Conservation (phyloP, 2,329 filamentous ascomycete species). For the Nothopassalora personata region DNA sequence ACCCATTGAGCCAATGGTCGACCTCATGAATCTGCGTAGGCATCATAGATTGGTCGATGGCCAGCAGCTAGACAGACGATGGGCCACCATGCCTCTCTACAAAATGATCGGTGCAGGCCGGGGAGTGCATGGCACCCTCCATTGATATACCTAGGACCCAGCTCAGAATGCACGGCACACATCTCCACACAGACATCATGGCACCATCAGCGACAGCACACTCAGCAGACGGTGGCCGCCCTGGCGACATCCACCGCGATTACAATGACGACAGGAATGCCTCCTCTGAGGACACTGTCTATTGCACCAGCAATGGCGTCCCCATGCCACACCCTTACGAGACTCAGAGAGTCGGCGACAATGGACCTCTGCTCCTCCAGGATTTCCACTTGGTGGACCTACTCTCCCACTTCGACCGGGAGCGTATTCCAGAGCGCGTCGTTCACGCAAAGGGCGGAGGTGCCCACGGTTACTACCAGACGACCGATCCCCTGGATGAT, state of each 20-base stretch:
- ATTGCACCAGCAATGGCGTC: slow-evolving; percentile 53
- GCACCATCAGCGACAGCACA: slow-evolving; percentile 19
- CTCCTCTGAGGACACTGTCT: slow-evolving; percentile 43
- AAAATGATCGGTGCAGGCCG: background rate
- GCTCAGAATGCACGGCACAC: slow-evolving; percentile 7
- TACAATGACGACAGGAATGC: slow-evolving; percentile 44
- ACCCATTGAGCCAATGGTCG: background rate
- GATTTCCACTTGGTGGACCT: slow-evolving; percentile 48
- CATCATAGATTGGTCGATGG: background rate
- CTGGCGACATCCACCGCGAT: slow-evolving; percentile 30
- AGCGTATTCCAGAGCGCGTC: slow-evolving; percentile 48
- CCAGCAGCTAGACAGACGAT: background rate
- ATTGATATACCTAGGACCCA: too few relatives aligned
- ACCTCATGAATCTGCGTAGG: background rate
- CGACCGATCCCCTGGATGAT: slow-evolving; percentile 44
- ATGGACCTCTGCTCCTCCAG: slow-evolving; percentile 54
- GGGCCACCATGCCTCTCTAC: background rate
- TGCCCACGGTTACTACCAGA: slow-evolving; percentile 46
- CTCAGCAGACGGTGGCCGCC: slow-evolving; percentile 7
- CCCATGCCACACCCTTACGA: slow-evolving; percentile 57
- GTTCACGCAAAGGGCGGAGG: slow-evolving; percentile 48
- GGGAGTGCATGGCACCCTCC: background rate
- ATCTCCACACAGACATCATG: slow-evolving; percentile 13
- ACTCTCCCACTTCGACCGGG: slow-evolving; percentile 48
- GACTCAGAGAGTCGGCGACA: slow-evolving; percentile 52